Base-by-base conservation (phyloP, 1,284 basidiomycete genomes). In the Ceratobasidium sp. region DNA sequence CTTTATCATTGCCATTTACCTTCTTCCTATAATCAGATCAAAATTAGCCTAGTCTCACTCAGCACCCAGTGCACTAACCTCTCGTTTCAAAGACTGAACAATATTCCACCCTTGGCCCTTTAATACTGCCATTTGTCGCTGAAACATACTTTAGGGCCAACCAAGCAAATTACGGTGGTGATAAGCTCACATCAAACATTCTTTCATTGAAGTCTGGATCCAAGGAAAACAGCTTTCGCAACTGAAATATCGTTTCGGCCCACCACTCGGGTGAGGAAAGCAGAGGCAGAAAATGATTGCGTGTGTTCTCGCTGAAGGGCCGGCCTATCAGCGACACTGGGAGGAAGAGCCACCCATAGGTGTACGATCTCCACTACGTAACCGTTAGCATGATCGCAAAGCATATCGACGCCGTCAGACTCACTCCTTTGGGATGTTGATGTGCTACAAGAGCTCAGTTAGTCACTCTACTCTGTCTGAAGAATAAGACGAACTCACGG, bases 81-180 rank as follows among this genome's bases (percentile, higher is more conserved):
- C 78, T 77, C 92, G 89, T 76, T 86, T 88, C 57, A 97, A 81
- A 8, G 91, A 92, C 78, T 96, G 91, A 1, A 96, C 86, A 39
- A 97, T 89, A 76, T 95, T 96, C 86, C 89, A 94, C 3, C 92
- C 94, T 79, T 97, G 95, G 2, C 94, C 95, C 80, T 96, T 95
- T 75, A 97, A 89, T 6, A 97, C 92, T 43, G 92, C 91, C 76
- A 97, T 83, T 85, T 97, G 94, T 76, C 91, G 84, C 88, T 93
- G 76, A 16, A 76, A 26, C 50, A 48, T 8, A 18, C 12, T 36
- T 70, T n/a, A 70, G 23, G 16, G 3, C 8, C 32, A 18, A 45
- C 16, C 28, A n/a, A 30, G 16, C 28, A 46, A 14, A 28, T 1
- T n/a, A n/a, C n/a, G n/a, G 26, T 18, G 21, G n/a, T 3, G 1